Percentiles rank a stretch among this genome's conserved stretches.
These are phyloP conservation scores for Xylariaceae sp. DNA, from an alignment of 2,329 filamentous ascomycete genomes.

Conservation along the genomic window DNA sequence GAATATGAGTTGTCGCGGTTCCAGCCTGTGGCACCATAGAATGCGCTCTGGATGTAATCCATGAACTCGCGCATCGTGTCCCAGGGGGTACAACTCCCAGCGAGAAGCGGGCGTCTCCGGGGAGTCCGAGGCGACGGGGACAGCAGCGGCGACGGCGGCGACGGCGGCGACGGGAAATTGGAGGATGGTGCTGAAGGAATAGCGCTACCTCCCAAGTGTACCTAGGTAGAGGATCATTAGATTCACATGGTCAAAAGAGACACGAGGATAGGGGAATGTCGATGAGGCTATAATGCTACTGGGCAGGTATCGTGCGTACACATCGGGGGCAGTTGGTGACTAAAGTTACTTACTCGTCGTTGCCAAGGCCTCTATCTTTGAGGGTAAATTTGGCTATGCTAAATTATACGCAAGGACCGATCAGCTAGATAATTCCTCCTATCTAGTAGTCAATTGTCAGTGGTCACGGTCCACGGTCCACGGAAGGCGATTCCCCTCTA, in stretches of 20 bases:
- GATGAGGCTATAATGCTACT: slow-evolving; percentile 7
- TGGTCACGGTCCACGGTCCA: not conserved
- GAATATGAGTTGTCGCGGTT: slow-evolving; percentile 89
- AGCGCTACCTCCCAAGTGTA: not conserved
- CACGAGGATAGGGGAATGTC: not conserved
- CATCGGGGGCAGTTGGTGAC: not conserved
- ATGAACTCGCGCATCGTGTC: slow-evolving; percentile 83
- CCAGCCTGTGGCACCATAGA: slow-evolving; percentile 82
- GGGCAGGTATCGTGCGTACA: slow-evolving; percentile 7
- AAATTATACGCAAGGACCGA: too few relatives aligned
- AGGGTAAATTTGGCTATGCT: too few relatives aligned
- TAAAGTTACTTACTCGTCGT: not conserved
- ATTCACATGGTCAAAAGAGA: not conserved
- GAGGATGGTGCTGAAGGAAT: not conserved
- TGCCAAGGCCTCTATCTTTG: too few relatives aligned
- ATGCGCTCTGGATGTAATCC: slow-evolving; percentile 91
- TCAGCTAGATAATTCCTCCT: too few relatives aligned
- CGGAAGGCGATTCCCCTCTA: not conserved
- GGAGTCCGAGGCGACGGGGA: not conserved
- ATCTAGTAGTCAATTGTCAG: too few relatives aligned
- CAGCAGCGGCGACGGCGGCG: too few relatives aligned
- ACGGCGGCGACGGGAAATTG: not conserved
- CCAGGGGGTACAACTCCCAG: slow-evolving; percentile 1
- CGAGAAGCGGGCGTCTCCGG: slow-evolving; percentile 7
- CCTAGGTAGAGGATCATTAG: not conserved